Evolutionary conservation across 768 basidiomycete species (phyloP).

Genomic region (Psilocybe cubensis): DNA sequence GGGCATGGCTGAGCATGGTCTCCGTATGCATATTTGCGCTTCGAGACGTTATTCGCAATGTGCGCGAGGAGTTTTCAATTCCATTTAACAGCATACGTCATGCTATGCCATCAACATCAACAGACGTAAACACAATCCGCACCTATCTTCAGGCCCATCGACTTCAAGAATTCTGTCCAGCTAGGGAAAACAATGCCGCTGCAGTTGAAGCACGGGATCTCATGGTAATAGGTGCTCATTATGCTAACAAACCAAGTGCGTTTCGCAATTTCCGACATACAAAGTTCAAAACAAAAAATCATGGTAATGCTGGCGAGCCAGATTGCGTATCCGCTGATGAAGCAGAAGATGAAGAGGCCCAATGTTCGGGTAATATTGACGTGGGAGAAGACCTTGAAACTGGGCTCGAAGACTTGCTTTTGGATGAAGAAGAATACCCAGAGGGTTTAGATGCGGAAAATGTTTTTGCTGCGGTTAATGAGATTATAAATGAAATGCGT

Average conservation of each 20-base stretch:
- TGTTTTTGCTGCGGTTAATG: neutral
- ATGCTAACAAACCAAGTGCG: conserved; percentile 10
- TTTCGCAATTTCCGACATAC: conserved; percentile 13
- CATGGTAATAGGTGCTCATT: conserved; percentile 5
- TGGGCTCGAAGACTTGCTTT: conserved; percentile 2
- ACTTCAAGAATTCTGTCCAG: conserved; percentile 7
- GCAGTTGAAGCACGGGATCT: conserved; percentile 8
- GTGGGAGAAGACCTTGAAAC: neutral
- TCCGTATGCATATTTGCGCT: conserved; percentile 19
- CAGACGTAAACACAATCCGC: conserved; percentile 2
- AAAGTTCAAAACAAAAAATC: neutral
- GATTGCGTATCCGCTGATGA: neutral
- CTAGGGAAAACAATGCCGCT: neutral
- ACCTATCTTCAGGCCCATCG: conserved; percentile 7
- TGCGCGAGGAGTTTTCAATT: conserved; percentile 14
- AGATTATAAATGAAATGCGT: conserved; percentile 2
- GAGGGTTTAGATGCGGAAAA: neutral
- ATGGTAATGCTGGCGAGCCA: neutral
- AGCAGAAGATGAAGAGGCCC: neutral
- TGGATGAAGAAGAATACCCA: conserved; percentile 10
- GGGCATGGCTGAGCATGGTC: conserved; percentile 21
- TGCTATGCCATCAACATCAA: conserved; percentile 10
- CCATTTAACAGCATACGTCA: conserved; percentile 18
- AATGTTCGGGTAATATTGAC: neutral
- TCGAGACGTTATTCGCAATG: conserved; percentile 15